Conservation (phyloP, 1,284 basidiomycete species). For the Malassezia sympodialis region DNA sequence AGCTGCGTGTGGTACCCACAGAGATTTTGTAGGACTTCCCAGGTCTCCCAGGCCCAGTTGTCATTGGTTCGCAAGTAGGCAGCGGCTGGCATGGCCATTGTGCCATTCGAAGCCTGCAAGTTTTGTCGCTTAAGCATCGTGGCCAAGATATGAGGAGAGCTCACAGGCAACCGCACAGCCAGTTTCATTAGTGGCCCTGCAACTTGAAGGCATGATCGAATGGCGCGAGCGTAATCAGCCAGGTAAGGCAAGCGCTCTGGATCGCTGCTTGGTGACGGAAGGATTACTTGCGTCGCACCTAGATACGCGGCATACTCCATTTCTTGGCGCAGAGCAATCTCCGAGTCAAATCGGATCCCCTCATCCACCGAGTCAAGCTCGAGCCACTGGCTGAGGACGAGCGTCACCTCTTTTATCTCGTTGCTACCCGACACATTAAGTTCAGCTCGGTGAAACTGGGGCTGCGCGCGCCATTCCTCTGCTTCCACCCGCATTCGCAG, state of each 20-base stretch:
- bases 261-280: constrained; percentile 74
- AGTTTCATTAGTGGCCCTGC: constrained; percentile 36
- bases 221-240: constrained; percentile 80
- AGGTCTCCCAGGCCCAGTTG: constrained; percentile 73
- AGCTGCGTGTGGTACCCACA: constrained; percentile 77
- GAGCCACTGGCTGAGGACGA: constrained; percentile 80
- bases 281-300: constrained; percentile 68
- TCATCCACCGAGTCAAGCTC: constrained; percentile 86
- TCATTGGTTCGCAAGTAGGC: constrained; percentile 62
- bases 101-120: constrained; percentile 17
- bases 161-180: constrained; percentile 39
- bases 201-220: constrained; percentile 49
- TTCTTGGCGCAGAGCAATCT: constrained; percentile 87
- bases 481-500: constrained; percentile 54
- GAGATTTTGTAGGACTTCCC: constrained; percentile 81
- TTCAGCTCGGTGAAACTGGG: constrained; percentile 70
- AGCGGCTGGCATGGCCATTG: constrained; percentile 52
- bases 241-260: constrained; percentile 58
- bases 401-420: constrained; percentile 69
- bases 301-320: constrained; percentile 86
- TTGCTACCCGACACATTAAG: constrained; percentile 78
- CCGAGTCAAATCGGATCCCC: constrained; percentile 88
- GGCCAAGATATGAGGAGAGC: constrained; percentile 27
- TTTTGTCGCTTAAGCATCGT: constrained; percentile 29
- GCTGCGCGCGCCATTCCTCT: constrained; percentile 75